A percentile compares a stretch with the other conserved stretches of the same genome.
Conservation (phyloP, 345 rosid species). For the Populus nigra region DNA sequence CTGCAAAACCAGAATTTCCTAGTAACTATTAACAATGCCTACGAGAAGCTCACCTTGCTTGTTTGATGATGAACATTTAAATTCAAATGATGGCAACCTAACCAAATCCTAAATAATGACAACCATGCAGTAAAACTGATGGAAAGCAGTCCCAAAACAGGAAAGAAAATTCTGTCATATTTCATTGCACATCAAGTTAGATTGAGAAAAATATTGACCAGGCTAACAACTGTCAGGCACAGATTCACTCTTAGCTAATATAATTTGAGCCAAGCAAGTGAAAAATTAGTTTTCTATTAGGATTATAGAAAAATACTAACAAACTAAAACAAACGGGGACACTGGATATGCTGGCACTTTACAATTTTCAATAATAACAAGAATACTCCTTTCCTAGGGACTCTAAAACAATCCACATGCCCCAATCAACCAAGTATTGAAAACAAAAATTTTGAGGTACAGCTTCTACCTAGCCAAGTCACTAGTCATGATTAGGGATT, state of each 20-base stretch:
- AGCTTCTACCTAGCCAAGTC: conserved; percentile 20
- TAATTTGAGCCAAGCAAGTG: not conserved
- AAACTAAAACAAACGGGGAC: not conserved
- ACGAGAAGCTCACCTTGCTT: not conserved
- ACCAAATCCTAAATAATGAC: not conserved
- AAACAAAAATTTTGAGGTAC: conserved; percentile 35
- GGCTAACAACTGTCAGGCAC: not conserved
- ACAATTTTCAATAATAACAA: conserved; percentile 19
- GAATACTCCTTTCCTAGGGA: conserved; percentile 17
- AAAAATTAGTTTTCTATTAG: not conserved
- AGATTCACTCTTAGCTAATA: not conserved
- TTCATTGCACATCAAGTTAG: not conserved
- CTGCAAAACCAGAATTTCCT: not conserved
- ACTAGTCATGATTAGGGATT: conserved; percentile 22
- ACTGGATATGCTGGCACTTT: conserved; percentile 8
- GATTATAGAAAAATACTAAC: not conserved
- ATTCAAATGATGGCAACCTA: not conserved
- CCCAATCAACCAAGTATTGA: conserved; percentile 35
- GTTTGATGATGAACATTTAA: not conserved
- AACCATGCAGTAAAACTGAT: too few species aligned
- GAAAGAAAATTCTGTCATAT: not conserved
- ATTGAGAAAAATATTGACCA: not conserved
- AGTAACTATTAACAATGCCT: not conserved
- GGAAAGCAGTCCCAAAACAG: not conserved
- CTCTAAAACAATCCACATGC: conserved; percentile 16